These are phyloP conservation scores for Tubosaeta brunneosetosa DNA, from an alignment of 768 basidiomycete species.

Conservation along the genomic window DNA sequence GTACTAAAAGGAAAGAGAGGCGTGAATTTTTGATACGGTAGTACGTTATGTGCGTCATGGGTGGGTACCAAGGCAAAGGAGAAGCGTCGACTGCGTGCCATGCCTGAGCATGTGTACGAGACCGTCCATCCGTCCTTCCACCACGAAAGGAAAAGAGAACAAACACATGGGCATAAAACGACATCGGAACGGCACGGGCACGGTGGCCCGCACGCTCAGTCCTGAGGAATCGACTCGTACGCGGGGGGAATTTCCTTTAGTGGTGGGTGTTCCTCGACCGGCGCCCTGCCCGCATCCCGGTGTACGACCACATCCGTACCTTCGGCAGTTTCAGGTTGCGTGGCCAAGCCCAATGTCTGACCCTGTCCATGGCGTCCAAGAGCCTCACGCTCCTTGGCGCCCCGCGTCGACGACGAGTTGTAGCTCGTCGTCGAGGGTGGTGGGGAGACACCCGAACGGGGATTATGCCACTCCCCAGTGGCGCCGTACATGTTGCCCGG, in stretches of 20 bases:
- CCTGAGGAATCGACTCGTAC: conserved; percentile 25
- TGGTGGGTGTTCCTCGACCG: conserved; percentile 11
- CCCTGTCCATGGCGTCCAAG: conserved; percentile 14
- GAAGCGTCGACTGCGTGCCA: too few species aligned
- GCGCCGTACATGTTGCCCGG: conserved; percentile 10
- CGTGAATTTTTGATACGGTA: too few species aligned
- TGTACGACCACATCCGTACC: conserved; percentile 25
- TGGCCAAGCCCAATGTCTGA: conserved; percentile 14
- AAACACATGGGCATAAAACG: background rate
- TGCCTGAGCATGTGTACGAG: background rate
- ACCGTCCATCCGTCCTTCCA: background rate
- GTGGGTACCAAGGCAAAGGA: too few species aligned
- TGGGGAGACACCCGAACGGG: conserved; percentile 17
- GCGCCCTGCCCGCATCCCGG: conserved; percentile 24
- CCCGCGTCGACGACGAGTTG: conserved; percentile 9
- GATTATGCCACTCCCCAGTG: conserved; percentile 16
- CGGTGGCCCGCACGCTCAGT: conserved; percentile 3
- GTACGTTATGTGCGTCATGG: background rate
- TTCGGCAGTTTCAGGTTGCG: conserved; percentile 19
- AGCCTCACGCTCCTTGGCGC: conserved; percentile 25
- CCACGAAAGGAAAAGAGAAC: background rate
- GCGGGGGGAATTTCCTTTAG: conserved; percentile 28
- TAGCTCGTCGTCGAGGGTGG: conserved; percentile 21
- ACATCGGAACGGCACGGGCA: background rate
- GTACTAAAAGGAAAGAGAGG: background rate